Base-by-base conservation (phyloP, 2,329 filamentous ascomycete species). In the Fusarium sp. region DNA sequence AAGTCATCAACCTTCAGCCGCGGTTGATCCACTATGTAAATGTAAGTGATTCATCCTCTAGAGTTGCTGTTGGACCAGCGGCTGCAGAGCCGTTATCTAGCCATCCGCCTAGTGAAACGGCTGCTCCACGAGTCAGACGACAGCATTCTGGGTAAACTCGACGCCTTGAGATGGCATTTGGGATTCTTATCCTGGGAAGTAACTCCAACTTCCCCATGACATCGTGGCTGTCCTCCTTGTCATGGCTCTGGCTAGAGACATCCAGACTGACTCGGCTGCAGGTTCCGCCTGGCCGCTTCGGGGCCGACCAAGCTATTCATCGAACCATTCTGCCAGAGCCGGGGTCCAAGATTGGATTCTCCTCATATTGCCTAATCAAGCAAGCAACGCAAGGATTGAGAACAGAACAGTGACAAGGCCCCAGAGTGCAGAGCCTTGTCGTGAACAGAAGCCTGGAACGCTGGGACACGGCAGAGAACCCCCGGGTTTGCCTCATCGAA, bases 361-460 rank as follows among this genome's bases (percentile, higher is more conserved):
- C 67, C 51, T 51, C 10, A 29, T 27, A 66, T 69, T 74, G 56
- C 71, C 60, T 44, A 62, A 69, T 58, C 17, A 27, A 55, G 67
- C 24, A 58, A 65, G 29, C 55, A 46, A 31, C 42, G 29, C 46
- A 27, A 36, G n/a, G 31, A 40, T 51, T 10, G 11, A 59, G 44
- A 20, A 22, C 11, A 57, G 10, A 17, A 27, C n/a, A n/a, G 31
- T 40, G 40, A 6, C 44, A 22, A 55, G 24, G 17, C 24, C 8
- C 27, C 5, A 22, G 49, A 62, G 44, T 16, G 29, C 22, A 38
- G 24, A 27, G n/a, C 40, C 38, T 46, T 51, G 22, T 63, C 31
- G 17, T 33, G 35, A 61, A 51, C 33, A 53, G 20, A 38, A 36
- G 36, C 38, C 17, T 29, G 22, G 36, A 51, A 40, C 29, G 31